Evolutionary conservation across 345 rosid species (phyloP).

Genomic region (Tarenaya hassleriana): DNA sequence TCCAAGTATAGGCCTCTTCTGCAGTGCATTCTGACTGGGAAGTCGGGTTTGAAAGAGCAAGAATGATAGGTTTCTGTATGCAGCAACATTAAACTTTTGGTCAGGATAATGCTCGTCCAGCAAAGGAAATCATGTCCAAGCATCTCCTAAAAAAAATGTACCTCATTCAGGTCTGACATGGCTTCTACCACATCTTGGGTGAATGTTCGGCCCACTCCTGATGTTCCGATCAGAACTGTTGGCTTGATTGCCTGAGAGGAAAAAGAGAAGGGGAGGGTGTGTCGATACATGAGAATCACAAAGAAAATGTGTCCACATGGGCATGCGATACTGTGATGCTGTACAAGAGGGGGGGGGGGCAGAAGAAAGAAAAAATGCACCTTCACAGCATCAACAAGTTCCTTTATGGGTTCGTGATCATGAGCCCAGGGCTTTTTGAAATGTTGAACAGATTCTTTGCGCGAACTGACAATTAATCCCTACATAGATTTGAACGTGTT

Average conservation of each 20-base stretch:
- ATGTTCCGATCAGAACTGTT: conserved; percentile 86
- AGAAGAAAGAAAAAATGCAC: conserved; percentile 34
- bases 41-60: conserved; percentile 92
- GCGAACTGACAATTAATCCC: conserved; percentile 88
- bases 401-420: conserved; percentile 61
- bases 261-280: conserved; percentile 9
- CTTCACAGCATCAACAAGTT: conserved; percentile 69
- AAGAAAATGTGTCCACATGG: conserved; percentile 9
- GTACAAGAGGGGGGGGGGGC: conserved; percentile 16
- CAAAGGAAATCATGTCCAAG: conserved; percentile 16
- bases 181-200: conserved; percentile 82
- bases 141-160: conserved; percentile 19
- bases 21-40: conserved; percentile 98
- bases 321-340: neutral
- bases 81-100: conserved; percentile 5
- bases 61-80: conserved; percentile 79
- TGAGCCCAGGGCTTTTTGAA: conserved; percentile 99
- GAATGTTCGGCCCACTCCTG: conserved; percentile 86
- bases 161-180: conserved; percentile 81
- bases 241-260: conserved; percentile 71
- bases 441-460: conserved; percentile 77
- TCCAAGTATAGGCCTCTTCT: conserved; percentile 89
- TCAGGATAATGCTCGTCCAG: conserved; percentile 12
- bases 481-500: conserved; percentile 23
- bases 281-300: neutral